phyloP scores from a whole-genome alignment of 768 basidiomycete species.

The Psilocybe tampanensis region DNA sequence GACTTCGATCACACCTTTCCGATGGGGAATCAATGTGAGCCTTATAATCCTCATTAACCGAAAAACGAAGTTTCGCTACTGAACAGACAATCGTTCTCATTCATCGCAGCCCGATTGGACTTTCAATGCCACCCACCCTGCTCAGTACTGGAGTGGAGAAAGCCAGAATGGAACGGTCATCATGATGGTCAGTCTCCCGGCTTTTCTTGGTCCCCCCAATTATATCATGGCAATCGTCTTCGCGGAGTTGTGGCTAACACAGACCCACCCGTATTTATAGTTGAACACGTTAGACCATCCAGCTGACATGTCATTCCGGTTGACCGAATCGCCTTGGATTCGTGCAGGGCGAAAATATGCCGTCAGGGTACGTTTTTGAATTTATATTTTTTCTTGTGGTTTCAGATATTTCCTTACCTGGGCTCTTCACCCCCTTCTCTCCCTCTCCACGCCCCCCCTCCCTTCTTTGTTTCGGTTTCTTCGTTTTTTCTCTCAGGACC shows the following conservation, averaged over 20 bases:
- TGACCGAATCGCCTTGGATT: slow-evolving; percentile 74
- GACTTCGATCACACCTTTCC: slow-evolving; percentile 62
- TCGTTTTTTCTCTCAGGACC: slow-evolving; percentile 44
- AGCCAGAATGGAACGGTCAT: slow-evolving; percentile 66
- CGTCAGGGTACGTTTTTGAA: slow-evolving; percentile 53
- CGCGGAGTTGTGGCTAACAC: background rate
- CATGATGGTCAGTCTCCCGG: slow-evolving; percentile 55
- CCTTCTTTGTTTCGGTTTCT: background rate
- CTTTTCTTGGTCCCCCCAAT: too few species aligned
- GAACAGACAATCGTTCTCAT: slow-evolving; percentile 5
- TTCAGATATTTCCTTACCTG: too few species aligned
- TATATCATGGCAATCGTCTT: too few species aligned
- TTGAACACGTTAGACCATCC: slow-evolving; percentile 61
- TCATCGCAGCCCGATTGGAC: slow-evolving; percentile 43
- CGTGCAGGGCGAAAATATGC: slow-evolving; percentile 65
- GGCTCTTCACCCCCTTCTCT: too few species aligned
- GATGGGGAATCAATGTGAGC: slow-evolving; percentile 70
- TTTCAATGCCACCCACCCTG: slow-evolving; percentile 49
- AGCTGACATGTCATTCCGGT: slow-evolving; percentile 59
- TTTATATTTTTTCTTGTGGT: too few species aligned
- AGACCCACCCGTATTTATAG: slow-evolving; percentile 30
- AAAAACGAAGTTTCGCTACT: background rate
- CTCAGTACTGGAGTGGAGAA: slow-evolving; percentile 74
- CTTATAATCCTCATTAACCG: background rate
- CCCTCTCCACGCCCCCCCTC: too few species aligned